Evolutionary conservation across 2,329 filamentous ascomycete species (phyloP).

Genomic region (Nakataea oryzae): DNA sequence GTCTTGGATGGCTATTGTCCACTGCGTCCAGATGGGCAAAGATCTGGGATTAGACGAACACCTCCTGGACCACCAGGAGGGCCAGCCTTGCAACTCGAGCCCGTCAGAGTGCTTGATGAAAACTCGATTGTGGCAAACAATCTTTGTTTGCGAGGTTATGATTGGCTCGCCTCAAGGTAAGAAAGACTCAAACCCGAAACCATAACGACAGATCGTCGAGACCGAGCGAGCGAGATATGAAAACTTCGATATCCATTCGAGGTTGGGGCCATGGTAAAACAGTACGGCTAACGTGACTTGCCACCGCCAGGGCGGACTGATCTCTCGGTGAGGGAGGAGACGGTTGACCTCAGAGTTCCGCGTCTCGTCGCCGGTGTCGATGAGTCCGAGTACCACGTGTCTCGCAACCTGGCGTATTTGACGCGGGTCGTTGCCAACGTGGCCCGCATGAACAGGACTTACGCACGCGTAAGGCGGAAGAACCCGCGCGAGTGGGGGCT

Average conservation of each 20-base stretch:
- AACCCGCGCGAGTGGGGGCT: slow-evolving; percentile 69
- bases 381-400: slow-evolving; percentile 65
- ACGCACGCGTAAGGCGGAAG: slow-evolving; percentile 62
- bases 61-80: slow-evolving; percentile 64
- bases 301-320: slow-evolving; percentile 57
- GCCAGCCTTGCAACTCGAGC: slow-evolving; percentile 57
- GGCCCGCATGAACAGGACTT: slow-evolving; percentile 64
- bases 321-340: slow-evolving; percentile 62
- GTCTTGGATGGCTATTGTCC: slow-evolving; percentile 93
- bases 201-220: not conserved
- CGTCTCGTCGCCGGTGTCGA: slow-evolving; percentile 57
- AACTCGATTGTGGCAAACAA: slow-evolving; percentile 80
- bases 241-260: too few species aligned
- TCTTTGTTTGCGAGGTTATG: slow-evolving; percentile 83
- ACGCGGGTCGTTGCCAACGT: slow-evolving; percentile 69
- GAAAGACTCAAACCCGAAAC: slow-evolving; percentile 3
- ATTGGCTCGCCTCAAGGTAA: slow-evolving; percentile 86
- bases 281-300: not conserved
- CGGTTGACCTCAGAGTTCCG: slow-evolving; percentile 64
- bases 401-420: slow-evolving; percentile 76
- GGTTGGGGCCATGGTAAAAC: too few species aligned
- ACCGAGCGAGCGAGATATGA: too few species aligned
- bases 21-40: slow-evolving; percentile 86
- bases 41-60: slow-evolving; percentile 87
- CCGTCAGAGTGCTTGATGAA: slow-evolving; percentile 72